Percentiles rank a stretch among this genome's conserved stretches.
Evolutionary conservation across 371 early-diverging fungal species (phyloP).

Genomic region (Mortierella sp.): DNA sequence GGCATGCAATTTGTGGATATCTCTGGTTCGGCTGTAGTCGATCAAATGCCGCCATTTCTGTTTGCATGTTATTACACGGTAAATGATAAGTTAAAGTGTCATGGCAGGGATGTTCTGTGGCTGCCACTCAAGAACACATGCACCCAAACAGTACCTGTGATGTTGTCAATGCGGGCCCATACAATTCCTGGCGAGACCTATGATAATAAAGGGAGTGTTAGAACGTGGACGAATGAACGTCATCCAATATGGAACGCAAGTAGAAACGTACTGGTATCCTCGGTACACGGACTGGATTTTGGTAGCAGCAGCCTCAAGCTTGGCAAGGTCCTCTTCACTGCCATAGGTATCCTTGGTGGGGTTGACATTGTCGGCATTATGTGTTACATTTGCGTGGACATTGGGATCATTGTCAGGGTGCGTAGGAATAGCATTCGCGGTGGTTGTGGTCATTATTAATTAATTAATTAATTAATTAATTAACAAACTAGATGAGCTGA

Average conservation of each 20-base stretch:
- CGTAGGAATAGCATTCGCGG: no score
- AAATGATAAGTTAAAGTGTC: background rate
- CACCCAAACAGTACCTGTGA: slow-evolving; percentile 23
- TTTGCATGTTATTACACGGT: background rate
- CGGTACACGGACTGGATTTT: slow-evolving; percentile 37
- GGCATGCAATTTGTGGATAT: slow-evolving; percentile 39
- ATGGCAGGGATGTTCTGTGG: no score
- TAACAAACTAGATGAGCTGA: no score
- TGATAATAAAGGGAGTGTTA: background rate
- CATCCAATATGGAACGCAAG: no score
- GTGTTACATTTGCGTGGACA: no score
- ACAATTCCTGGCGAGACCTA: slow-evolving; percentile 35
- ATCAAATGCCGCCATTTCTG: slow-evolving; percentile 49
- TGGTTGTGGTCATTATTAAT: no score
- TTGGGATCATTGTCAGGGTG: no score
- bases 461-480: no score
- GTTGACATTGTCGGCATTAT: no score
- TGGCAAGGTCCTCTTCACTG: background rate
- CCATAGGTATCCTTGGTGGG: no score
- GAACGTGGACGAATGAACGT: background rate
- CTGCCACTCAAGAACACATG: background rate
- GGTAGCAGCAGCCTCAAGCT: slow-evolving; percentile 24
- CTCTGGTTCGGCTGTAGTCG: slow-evolving; percentile 23
- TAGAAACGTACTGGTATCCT: slow-evolving; percentile 30
- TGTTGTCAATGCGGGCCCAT: slow-evolving; percentile 20